Conservation (phyloP, 1,139 yeast genomes). For the Saccharomyces pastorianus region DNA sequence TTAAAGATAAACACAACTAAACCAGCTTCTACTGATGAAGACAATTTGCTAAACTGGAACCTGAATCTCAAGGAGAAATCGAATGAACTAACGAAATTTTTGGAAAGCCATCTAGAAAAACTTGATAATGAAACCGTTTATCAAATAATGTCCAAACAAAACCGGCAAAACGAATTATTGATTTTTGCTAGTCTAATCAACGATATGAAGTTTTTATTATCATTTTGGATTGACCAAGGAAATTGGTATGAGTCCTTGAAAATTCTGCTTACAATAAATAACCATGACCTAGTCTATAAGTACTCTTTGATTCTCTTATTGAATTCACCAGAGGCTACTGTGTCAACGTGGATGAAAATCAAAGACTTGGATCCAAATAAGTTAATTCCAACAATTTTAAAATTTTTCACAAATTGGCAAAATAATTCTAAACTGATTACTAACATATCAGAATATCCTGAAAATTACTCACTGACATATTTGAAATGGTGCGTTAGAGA, state of each 20-base stretch:
- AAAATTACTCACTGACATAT: conserved; percentile 61
- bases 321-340: conserved; percentile 61
- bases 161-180: conserved; percentile 55
- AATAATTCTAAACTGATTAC: conserved; percentile 24
- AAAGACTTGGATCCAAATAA: conserved; percentile 43
- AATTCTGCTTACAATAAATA: conserved; percentile 38
- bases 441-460: conserved; percentile 20
- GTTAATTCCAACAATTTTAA: conserved; percentile 67
- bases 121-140: conserved; percentile 63
- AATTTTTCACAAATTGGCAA: conserved; percentile 48
- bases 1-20: conserved; percentile 28
- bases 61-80: conserved; percentile 22
- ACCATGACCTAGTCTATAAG: conserved; percentile 49
- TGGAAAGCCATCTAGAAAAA: conserved; percentile 40
- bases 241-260: conserved; percentile 70
- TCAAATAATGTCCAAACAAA: conserved; percentile 61
- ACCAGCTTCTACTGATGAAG: conserved; percentile 14
- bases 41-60: conserved; percentile 16
- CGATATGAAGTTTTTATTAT: conserved; percentile 62
- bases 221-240: conserved; percentile 58
- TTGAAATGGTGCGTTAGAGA: conserved; percentile 52
- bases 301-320: conserved; percentile 61
- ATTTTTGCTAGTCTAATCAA: conserved; percentile 59
- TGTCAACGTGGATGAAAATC: conserved; percentile 70
- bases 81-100: conserved; percentile 44